These are phyloP conservation scores for Calonectria pteridis DNA, from an alignment of 2,329 filamentous ascomycete genomes.

Conservation along the genomic window DNA sequence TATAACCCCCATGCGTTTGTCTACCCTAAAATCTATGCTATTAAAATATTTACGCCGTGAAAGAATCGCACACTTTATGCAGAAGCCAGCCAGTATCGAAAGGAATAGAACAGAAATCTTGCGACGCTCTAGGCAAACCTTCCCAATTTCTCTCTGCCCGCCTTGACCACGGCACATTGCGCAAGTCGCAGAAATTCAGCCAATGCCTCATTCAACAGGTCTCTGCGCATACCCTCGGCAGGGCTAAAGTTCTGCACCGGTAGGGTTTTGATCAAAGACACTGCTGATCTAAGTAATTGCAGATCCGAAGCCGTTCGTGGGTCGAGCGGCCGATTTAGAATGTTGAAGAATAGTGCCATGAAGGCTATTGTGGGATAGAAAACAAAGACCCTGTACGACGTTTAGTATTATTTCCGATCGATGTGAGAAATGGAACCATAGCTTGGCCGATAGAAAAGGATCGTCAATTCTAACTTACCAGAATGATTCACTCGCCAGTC, in stretches of 20 bases:
- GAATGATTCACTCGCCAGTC: constrained; percentile 61
- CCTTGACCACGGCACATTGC: neutral
- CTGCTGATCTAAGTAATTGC: constrained; percentile 56
- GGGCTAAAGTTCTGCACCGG: neutral
- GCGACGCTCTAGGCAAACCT: no score
- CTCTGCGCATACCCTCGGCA: neutral
- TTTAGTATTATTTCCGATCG: neutral
- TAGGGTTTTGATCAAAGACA: neutral
- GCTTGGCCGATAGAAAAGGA: neutral
- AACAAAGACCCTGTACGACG: constrained; percentile 59
- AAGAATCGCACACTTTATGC: neutral
- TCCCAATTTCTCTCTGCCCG: neutral
- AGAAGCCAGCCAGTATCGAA: neutral
- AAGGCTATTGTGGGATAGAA: constrained; percentile 69
- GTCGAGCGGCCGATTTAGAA: constrained; percentile 61
- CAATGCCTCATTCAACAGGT: neutral
- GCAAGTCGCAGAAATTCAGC: neutral
- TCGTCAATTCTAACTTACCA: constrained; percentile 53
- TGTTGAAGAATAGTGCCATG: constrained; percentile 66
- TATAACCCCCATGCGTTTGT: neutral
- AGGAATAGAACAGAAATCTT: neutral
- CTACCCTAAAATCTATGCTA: neutral
- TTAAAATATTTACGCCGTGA: neutral
- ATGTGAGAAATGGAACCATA: no score
- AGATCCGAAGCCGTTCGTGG: constrained; percentile 59